phyloP scores from a whole-genome alignment of 257 asterid species.

The Lycium barbarum region DNA sequence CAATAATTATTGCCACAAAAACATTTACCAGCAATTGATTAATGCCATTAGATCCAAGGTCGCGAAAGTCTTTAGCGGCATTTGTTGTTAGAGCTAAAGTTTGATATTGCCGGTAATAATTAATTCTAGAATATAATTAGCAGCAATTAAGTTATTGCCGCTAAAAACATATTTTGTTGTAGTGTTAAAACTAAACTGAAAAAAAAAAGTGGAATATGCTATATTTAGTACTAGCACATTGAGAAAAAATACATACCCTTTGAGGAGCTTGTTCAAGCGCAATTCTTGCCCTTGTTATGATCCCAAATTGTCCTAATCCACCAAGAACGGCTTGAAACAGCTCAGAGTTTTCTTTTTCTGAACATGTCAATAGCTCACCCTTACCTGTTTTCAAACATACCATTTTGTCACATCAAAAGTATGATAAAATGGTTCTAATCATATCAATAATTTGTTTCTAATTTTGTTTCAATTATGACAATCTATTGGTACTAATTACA shows the following conservation, averaged over 20 bases:
- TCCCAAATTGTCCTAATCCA: slow-evolving; percentile 86
- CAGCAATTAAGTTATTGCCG: no score
- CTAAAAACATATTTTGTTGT: no score
- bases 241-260: slow-evolving; percentile 49
- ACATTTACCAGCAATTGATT: no score
- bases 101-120: no score
- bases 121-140: no score
- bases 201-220: not conserved
- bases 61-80: no score
- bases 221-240: not conserved
- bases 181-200: no score
- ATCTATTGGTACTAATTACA: slow-evolving; percentile 26
- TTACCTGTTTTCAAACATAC: slow-evolving; percentile 56
- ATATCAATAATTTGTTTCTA: not conserved
- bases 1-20: no score
- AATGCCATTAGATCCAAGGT: no score
- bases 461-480: not conserved
- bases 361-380: slow-evolving; percentile 74
- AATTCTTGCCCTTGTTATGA: slow-evolving; percentile 80
- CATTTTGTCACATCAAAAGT: not conserved
- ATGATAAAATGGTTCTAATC: not conserved
- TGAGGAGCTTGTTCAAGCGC: slow-evolving; percentile 80
- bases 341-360: slow-evolving; percentile 57
- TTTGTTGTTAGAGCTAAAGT: no score
- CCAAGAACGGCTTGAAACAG: slow-evolving; percentile 79